phyloP scores from a whole-genome alignment of 1,139 yeast genomes.

The Scheffersomyces stambukii region DNA sequence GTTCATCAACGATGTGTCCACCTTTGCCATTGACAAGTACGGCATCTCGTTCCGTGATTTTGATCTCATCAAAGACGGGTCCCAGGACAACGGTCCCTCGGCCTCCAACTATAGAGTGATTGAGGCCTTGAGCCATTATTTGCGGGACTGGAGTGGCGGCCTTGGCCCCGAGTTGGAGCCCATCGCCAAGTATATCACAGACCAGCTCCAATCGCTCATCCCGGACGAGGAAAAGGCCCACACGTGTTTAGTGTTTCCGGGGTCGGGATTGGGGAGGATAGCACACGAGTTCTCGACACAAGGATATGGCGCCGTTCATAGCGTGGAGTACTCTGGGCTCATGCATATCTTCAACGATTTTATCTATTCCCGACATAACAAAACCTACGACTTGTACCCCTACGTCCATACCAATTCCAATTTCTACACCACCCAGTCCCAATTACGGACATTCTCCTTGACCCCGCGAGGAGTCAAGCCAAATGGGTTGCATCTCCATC shows the following conservation, averaged over 20 bases:
- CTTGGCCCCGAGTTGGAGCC: slow-evolving; percentile 44
- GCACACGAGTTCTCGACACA: slow-evolving; percentile 55
- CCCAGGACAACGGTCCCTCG: slow-evolving; percentile 17
- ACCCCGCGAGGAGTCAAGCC: slow-evolving; percentile 34
- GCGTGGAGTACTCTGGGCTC: slow-evolving; percentile 68
- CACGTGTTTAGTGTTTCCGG: slow-evolving; percentile 64
- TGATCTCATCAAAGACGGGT: slow-evolving; percentile 25
- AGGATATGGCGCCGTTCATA: slow-evolving; percentile 47
- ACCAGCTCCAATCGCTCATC: slow-evolving; percentile 24
- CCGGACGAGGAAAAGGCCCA: slow-evolving; percentile 20
- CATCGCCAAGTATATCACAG: slow-evolving; percentile 44
- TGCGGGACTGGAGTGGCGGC: slow-evolving; percentile 65
- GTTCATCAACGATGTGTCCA: slow-evolving; percentile 43
- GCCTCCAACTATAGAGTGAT: slow-evolving; percentile 52
- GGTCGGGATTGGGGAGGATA: slow-evolving; percentile 72
- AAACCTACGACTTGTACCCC: slow-evolving; percentile 45
- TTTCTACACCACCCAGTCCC: slow-evolving; percentile 48
- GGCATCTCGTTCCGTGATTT: slow-evolving; percentile 35
- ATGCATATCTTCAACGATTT: slow-evolving; percentile 66
- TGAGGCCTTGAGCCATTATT: slow-evolving; percentile 69
- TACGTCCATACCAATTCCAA: slow-evolving; percentile 73
- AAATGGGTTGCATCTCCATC: slow-evolving; percentile 42
- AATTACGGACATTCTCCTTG: slow-evolving; percentile 46
- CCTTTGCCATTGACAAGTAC: slow-evolving; percentile 33
- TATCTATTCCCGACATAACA: slow-evolving; percentile 27